phyloP scores from a whole-genome alignment of 768 basidiomycete genomes.

The Lactarius hengduanensis region DNA sequence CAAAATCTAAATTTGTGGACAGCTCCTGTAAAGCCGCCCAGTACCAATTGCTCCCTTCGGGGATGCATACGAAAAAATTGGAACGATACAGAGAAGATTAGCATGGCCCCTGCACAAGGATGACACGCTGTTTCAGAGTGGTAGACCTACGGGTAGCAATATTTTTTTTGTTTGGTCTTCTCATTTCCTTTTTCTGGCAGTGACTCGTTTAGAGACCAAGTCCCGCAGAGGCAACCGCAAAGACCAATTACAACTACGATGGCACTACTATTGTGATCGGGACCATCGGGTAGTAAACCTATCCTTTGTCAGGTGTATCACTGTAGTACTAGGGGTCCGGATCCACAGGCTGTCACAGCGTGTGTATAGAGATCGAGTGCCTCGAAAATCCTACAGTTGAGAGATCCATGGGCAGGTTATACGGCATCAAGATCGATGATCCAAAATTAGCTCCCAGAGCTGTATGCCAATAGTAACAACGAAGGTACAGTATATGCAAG shows the following conservation, averaged over 20 bases:
- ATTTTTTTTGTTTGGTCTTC: conserved; percentile 34
- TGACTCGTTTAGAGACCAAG: not conserved
- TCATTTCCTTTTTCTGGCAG: not conserved
- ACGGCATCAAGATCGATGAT: not conserved
- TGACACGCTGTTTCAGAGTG: conserved; percentile 99
- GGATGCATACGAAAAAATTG: conserved; percentile 98
- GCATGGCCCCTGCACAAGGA: conserved; percentile 99
- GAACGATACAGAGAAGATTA: conserved; percentile 99
- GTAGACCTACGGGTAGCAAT: conserved; percentile 54
- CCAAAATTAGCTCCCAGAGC: not conserved
- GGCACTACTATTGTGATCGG: too few relatives aligned
- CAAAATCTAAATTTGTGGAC: not conserved
- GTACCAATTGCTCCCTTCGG: conserved; percentile 56
- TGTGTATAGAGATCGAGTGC: not conserved
- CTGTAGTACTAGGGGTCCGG: too few relatives aligned
- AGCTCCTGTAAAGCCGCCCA: not conserved
- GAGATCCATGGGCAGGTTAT: not conserved
- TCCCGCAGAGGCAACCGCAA: too few relatives aligned
- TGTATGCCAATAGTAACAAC: not conserved
- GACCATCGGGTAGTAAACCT: too few relatives aligned
- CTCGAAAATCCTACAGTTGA: not conserved
- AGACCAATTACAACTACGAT: too few relatives aligned
- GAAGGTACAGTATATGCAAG: not conserved
- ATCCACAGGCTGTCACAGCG: not conserved
- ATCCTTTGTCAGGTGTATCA: too few relatives aligned